Base-by-base conservation (phyloP, 2,329 filamentous ascomycete genomes). In the Colletotrichum sp. region DNA sequence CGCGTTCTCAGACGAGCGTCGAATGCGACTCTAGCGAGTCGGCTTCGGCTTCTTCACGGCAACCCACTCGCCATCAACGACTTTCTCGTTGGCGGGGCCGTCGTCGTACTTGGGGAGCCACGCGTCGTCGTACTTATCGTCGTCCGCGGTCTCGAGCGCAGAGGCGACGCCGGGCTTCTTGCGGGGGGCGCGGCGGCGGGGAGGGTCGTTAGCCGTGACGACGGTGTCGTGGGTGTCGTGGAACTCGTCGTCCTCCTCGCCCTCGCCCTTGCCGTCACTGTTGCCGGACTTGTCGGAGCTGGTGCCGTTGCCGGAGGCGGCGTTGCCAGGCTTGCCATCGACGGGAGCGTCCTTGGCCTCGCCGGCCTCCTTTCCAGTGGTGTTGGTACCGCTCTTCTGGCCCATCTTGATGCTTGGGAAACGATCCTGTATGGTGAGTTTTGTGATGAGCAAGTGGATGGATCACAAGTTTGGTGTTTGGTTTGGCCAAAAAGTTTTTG, bases 91-190 rank as follows among this genome's bases (percentile, higher is more conserved):
- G 43, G 57, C 16, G 21, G 21, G 57, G 7, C 43, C 63, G 3
- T 76, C 70, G 9, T 65, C 70, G 48, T 76, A 76, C 36, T 36
- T 24, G 3, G 74, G 64, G 5, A 73, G 64, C 74, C 74, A 76
- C 24, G 63, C 71, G 13, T 76, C 74, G 18, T 74, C 74, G 36
- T 76, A 76, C 18, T 76, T 43, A 28, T 76, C 74, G 36, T 76
- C 74, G 48, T 76, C 70, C 13, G 59, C 59, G 7, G 74, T 76
- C 13, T 76, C 74, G 18, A 76, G 70, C 6, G 21, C 24, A 12
- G 64, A 64, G 8, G 65, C 70, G 24, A 64, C 57, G 39, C 36
- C 60, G 16, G 43, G 7, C 16, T n/a, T 52, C 68, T 71, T 71
- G 16, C 48, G 66, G 28, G 43, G n/a, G 18, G 30, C 32, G 24